phyloP scores from a whole-genome alignment of 331 rosid species.

The Erythrophleum ivorense region DNA sequence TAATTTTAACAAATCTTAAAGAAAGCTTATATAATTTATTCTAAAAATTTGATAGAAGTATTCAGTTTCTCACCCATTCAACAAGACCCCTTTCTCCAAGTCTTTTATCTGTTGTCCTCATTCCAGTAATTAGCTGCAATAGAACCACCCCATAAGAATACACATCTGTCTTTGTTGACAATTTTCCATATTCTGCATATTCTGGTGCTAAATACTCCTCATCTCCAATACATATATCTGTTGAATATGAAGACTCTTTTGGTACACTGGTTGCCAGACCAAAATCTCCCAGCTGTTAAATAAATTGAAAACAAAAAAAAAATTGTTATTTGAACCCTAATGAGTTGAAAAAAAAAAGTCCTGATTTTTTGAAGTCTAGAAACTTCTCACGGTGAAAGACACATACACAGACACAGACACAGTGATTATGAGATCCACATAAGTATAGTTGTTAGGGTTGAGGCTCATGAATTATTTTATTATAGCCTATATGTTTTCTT shows the following conservation, averaged over 20 bases:
- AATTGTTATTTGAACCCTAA: too few species aligned
- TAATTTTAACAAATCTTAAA: too few species aligned
- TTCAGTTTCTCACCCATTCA: constrained; percentile 62
- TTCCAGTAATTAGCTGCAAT: constrained; percentile 77
- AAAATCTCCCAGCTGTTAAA: constrained; percentile 76
- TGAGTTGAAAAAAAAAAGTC: too few species aligned
- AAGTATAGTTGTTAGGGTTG: too few species aligned
- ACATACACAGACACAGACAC: too few species aligned
- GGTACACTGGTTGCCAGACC: constrained; percentile 73
- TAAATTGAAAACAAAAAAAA: not conserved
- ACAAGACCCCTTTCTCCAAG: constrained; percentile 68
- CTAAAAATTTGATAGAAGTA: too few species aligned
- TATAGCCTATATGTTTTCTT: too few species aligned
- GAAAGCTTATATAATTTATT: too few species aligned
- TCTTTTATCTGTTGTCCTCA: constrained; percentile 67
- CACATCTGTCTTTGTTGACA: constrained; percentile 80
- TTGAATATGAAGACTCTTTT: constrained; percentile 48
- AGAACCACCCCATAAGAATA: constrained; percentile 86
- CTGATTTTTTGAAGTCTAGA: too few species aligned
- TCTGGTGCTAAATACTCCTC: constrained; percentile 83
- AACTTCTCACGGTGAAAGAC: too few species aligned
- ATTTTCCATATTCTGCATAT: constrained; percentile 73
- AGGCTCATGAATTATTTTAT: too few species aligned
- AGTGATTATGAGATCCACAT: too few species aligned
- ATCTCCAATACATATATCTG: constrained; percentile 72